These are phyloP conservation scores for Tillandsia leiboldiana DNA, from an alignment of 176 grass and related monocot genomes.

Conservation along the genomic window DNA sequence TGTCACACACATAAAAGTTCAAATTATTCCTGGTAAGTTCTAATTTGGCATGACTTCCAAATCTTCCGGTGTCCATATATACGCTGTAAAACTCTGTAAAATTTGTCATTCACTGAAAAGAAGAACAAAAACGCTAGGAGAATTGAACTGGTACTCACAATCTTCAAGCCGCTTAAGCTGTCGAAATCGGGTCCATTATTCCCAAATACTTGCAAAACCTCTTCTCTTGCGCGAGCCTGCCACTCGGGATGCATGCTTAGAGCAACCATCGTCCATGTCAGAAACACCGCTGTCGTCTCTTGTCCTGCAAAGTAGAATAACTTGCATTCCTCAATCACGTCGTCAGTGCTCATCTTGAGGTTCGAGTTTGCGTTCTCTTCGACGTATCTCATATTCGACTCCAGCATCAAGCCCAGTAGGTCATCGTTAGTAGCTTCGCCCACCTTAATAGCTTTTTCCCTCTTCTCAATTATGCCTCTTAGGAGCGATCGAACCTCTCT, in stretches of 20 bases:
- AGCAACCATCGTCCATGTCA: constrained; percentile 65
- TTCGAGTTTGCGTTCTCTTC: constrained; percentile 22
- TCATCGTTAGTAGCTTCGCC: constrained; percentile 35
- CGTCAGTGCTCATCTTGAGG: constrained; percentile 42
- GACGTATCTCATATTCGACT: constrained; percentile 44
- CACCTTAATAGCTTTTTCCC: constrained; percentile 28
- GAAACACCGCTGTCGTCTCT: constrained; percentile 70
- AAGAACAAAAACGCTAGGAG: neutral
- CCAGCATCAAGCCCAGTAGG: constrained; percentile 56
- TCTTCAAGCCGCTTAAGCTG: constrained; percentile 45
- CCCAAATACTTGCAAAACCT: constrained; percentile 63
- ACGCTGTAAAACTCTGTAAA: neutral
- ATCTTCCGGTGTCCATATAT: neutral
- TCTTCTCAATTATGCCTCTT: constrained; percentile 48
- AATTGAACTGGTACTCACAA: constrained; percentile 35
- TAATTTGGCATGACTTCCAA: neutral
- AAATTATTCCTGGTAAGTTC: no score
- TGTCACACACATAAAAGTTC: no score
- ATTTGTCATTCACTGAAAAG: neutral
- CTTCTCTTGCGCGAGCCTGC: no score
- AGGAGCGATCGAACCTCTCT: constrained; percentile 34
- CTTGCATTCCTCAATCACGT: constrained; percentile 79
- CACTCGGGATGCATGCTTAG: constrained; percentile 68
- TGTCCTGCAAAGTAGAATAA: constrained; percentile 82
- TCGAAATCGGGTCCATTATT: constrained; percentile 39